These are phyloP conservation scores for Ogataea paraovalis DNA, from an alignment of 805 yeast species.

Conservation along the genomic window DNA sequence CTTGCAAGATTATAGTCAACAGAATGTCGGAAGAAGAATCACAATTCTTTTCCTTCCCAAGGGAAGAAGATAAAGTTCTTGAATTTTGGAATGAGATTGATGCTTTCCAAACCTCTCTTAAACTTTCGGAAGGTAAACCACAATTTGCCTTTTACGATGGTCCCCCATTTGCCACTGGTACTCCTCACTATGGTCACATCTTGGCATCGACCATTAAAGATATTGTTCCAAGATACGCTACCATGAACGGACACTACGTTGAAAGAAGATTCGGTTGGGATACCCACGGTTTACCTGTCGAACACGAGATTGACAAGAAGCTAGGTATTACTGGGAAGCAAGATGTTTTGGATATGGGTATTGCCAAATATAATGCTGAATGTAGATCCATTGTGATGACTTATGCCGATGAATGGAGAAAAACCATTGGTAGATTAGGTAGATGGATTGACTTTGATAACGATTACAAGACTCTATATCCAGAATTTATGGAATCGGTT, in stretches of 20 bases:
- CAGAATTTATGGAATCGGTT: constrained; percentile 93
- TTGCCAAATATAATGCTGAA: constrained; percentile 88
- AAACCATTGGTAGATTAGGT: constrained; percentile 89
- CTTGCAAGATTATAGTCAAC: neutral
- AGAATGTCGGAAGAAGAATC: constrained; percentile 29
- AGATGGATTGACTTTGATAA: constrained; percentile 99
- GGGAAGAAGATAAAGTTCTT: constrained; percentile 81
- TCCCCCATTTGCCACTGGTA: constrained; percentile 99
- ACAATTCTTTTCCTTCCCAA: constrained; percentile 65
- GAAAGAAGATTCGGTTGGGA: constrained; percentile 99
- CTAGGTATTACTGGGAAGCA: constrained; percentile 89
- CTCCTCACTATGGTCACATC: constrained; percentile 98
- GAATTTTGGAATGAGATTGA: constrained; percentile 83
- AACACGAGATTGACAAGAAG: constrained; percentile 97
- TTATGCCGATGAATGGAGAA: constrained; percentile 92
- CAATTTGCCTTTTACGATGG: constrained; percentile 95
- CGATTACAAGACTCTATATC: constrained; percentile 95
- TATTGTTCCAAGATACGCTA: constrained; percentile 95
- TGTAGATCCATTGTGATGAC: constrained; percentile 98
- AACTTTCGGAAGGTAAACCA: constrained; percentile 80
- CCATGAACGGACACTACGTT: constrained; percentile 94
- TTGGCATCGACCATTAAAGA: constrained; percentile 96
- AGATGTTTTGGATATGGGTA: constrained; percentile 92
- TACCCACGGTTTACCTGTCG: constrained; percentile 98
- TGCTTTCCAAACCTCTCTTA: constrained; percentile 87